Base-by-base conservation (phyloP, 192 early-diverging fungal species). In the Gonapodya prolifera region DNA sequence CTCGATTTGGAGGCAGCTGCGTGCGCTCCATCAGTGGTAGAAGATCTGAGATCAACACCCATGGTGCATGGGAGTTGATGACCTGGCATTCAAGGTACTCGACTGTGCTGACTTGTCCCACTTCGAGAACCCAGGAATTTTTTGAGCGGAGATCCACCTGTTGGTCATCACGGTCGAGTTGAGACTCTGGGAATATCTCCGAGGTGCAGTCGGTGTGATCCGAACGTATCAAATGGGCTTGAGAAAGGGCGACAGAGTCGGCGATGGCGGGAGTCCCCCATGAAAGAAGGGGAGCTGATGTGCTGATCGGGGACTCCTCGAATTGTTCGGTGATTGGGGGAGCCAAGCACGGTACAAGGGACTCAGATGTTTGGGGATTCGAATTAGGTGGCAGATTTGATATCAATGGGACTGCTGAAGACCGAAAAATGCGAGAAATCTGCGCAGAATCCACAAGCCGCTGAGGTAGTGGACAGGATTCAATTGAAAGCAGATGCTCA, bases 1-100 rank as follows among this genome's bases (percentile, higher is more conserved):
- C 81, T 45, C 80, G 82, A 35, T 36, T 34, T 18, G 18, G n/a
- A 23, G 2, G 2, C 32, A 13, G 2, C 23, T 23, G 61, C 1
- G 83, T 79, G 28, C 71, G 1, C 75, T 80, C 78, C 84, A 88
- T 87, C n/a, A 87, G 70, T 16, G 80, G 70, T 61, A 82, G 84
- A 30, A 89, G 78, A 74, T 89, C 87, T 28, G 85, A 83, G 28
- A 87, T 79, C 16, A 89, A 78, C 0, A 87, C 78, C 85, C 85
- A 89, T 1, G 87, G 87, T 29, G 85, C 87, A 84, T 87, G 86
- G 30, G 83, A 75, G 80, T 89, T 89, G 81, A 89, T 89, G 33
- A 83, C 79, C 70, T 89, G 87, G 75, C 87, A 89, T 69, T 89
- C 87, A 70, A 89, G 80, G 84, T 87, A 87, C 75, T 89, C 87